Conservation (phyloP, 495 filamentous ascomycete species). For the Chaetomium fimeti region DNA sequence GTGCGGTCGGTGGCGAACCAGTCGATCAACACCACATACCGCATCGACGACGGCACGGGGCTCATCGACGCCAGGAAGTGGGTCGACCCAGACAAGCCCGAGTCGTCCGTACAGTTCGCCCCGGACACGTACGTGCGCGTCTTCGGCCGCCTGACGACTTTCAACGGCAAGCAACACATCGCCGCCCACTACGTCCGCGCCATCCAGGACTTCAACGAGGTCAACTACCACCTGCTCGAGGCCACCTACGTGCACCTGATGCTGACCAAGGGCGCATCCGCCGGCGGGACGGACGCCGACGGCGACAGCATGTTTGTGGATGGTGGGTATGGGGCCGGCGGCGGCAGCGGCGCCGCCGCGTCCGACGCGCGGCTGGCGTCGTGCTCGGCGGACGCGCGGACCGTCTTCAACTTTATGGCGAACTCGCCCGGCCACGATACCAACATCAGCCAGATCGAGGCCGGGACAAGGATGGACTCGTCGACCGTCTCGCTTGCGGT, state of each 20-base stretch:
- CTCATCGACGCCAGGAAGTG: conserved; percentile 90
- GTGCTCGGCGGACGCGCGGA: conserved; percentile 58
- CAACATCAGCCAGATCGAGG: conserved; percentile 71
- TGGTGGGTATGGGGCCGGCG: conserved; percentile 41
- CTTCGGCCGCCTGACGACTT: conserved; percentile 72
- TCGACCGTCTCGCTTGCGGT: conserved; percentile 70
- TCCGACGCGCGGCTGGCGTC: conserved; percentile 41
- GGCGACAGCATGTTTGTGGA: conserved; percentile 56
- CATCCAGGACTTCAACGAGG: conserved; percentile 82
- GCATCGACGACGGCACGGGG: conserved; percentile 92
- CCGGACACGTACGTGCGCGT: conserved; percentile 79
- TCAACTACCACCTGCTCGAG: conserved; percentile 85
- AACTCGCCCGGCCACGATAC: conserved; percentile 64
- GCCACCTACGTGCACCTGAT: conserved; percentile 82
- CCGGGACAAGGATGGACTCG: conserved; percentile 57
- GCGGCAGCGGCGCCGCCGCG: conserved; percentile 23
- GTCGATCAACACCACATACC: conserved; percentile 87
- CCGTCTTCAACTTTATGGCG: conserved; percentile 65
- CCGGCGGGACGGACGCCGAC: conserved; percentile 42
- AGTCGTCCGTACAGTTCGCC: conserved; percentile 42
- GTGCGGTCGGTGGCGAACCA: conserved; percentile 83
- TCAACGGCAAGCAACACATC: conserved; percentile 76
- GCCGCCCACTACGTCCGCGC: conserved; percentile 76
- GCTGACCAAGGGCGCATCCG: conserved; percentile 70
- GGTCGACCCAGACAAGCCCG: conserved; percentile 63